Evolutionary conservation across 2,329 filamentous ascomycete species (phyloP), one percentile per base, ranked within the genome.

Genomic region (Pestalotiopsis sp.): DNA sequence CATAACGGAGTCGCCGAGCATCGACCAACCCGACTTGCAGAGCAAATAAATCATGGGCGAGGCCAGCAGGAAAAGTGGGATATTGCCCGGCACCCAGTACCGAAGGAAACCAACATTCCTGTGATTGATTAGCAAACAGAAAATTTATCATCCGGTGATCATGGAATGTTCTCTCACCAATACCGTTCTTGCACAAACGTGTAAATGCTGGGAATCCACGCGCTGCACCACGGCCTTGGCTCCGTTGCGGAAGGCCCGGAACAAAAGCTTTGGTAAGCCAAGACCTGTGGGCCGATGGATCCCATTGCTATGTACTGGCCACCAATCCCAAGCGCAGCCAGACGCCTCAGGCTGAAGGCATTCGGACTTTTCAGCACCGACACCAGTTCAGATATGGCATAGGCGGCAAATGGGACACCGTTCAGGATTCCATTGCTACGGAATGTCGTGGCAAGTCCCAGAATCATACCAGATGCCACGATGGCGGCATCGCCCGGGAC

Each of bases 71-170:
- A 99, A 99, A 1, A 99, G 86, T 0, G 96, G 96, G 11, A 96
- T 77, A 76, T 99, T 98, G 5, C 91, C 89, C 0, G 91, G 71
- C 0, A 91, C 97, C 96, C 96, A 99, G 82, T 99, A 99, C 69
- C 88, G 88, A 65, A 98, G 86, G 73, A 97, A 92, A 0, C 96
- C 96, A 66, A 92, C 90, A 75, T 95, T 91, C 96, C 95, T 97
- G 70, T 39, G 31, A 4, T 25, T 49, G 17, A 12, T 63, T 57
- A 77, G 73, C 31, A 14, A 25, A 66, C 38, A 52, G 9, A 59
- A 69, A 69, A 70, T 27, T 68, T 71, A 39, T 45, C 41, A n/a
- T 5, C 6, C 62, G 59, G 73, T 52, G n/a, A 64, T 49, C 39
- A 67, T 61, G 9, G 25, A 66, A 27, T 59, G n/a, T 67, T 12